Base-by-base conservation (phyloP, 306 rosid genomes). In the Prunus mongolica region DNA sequence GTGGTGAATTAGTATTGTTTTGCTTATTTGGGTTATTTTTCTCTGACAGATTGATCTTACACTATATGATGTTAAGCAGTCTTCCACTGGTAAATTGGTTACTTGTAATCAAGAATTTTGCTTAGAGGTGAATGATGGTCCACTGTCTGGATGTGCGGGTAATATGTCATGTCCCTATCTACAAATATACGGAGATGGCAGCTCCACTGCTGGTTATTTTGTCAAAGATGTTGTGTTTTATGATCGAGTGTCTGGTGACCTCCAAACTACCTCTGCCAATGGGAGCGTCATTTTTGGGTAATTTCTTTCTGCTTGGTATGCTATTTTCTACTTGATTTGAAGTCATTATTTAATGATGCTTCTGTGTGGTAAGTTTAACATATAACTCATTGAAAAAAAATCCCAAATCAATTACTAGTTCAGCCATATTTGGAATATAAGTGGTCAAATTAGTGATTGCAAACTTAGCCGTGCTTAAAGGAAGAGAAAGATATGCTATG, bases 111-210 rank as follows among this genome's bases (percentile, higher is more conserved):
- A 88, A 71, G 90, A 82, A 34, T 84, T 95, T 46, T 95, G 99
- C 84, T 79, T 88, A 80, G 97, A 87, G 86, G 78, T 89, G 44
- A 95, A 89, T 54, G 92, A 86, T 27, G 98, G 97, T 84, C 92
- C 84, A 12, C 83, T 95, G 51, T 54, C 84, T 30, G 97, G 93
- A 44, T 95, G 99, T 81, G 82, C 69, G 11, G 47, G 79, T 69
- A 95, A 92, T 76, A 76, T 71, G 70, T 52, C 97, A 55, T 95
- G 99, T 77, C 97, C 97, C 15, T 95, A 95, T 88, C 85, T 90
- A 56, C 97, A 90, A 91, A 88, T 90, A 82, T 95, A 92, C 74
- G 97, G 93, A 46, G 99, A 95, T 71, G 99, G 99, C 16, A 95
- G 91, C 88, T 92, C 97, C 72, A 92, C 97, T 77, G 97, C 99